These are phyloP conservation scores for Volvox carteri DNA, from an alignment of 163 green algal species.

Conservation along the genomic window DNA sequence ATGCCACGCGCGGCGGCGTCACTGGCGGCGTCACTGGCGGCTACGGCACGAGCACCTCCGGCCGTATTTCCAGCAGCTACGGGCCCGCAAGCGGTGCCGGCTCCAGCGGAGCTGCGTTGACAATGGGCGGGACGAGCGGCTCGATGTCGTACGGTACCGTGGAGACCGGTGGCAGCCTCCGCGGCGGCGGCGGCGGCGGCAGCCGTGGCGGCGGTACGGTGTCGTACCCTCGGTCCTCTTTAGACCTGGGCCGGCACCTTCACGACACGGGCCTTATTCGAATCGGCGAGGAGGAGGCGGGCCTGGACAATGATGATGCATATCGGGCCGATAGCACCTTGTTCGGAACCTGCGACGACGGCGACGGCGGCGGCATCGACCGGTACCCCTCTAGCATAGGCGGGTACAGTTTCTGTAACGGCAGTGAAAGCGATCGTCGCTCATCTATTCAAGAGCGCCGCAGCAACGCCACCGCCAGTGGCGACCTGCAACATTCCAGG, in stretches of 20 bases:
- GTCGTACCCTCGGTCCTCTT: neutral
- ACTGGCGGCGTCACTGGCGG: neutral
- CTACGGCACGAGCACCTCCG: neutral
- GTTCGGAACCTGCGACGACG: neutral
- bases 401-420: neutral
- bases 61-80: neutral
- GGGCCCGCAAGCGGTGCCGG: no score
- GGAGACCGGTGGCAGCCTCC: neutral
- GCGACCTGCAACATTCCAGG: neutral
- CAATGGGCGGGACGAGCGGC: neutral
- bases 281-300: conserved; percentile 37
- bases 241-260: conserved; percentile 37
- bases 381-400: neutral
- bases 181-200: neutral
- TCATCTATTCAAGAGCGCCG: neutral
- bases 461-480: conserved; percentile 7
- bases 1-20: neutral
- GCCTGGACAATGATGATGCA: neutral
- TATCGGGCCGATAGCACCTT: neutral
- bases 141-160: neutral
- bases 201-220: neutral
- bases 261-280: conserved; percentile 53
- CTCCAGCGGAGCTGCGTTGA: neutral
- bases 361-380: neutral
- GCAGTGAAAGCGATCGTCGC: conserved; percentile 15